A percentile compares a stretch with the other conserved stretches of the same genome.
Conservation (phyloP, 805 yeast genomes). For the Candida anglica region DNA sequence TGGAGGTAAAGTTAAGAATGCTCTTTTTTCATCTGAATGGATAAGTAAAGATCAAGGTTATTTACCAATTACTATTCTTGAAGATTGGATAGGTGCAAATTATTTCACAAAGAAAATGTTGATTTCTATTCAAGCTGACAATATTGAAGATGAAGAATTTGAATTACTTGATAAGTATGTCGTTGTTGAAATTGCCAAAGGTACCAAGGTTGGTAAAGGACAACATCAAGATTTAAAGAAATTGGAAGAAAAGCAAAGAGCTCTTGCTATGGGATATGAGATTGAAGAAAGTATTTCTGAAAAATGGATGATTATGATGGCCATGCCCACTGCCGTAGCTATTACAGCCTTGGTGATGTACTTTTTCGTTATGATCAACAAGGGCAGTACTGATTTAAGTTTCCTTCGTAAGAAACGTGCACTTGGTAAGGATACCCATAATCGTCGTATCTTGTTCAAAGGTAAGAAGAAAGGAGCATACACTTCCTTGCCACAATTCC, state of each 20-base stretch:
- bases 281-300: slow-evolving; percentile 46
- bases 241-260: slow-evolving; percentile 25
- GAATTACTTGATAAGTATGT: slow-evolving; percentile 41
- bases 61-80: slow-evolving; percentile 55
- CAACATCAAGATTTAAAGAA: slow-evolving; percentile 39
- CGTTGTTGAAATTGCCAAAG: slow-evolving; percentile 45
- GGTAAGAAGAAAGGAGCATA: slow-evolving; percentile 16
- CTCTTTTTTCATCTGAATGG: slow-evolving; percentile 77
- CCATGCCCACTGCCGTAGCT: slow-evolving; percentile 65
- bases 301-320: slow-evolving; percentile 59
- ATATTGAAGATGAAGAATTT: slow-evolving; percentile 62
- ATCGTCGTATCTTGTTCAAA: slow-evolving; percentile 25
- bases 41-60: slow-evolving; percentile 55
- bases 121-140: slow-evolving; percentile 71
- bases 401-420: slow-evolving; percentile 30
- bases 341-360: slow-evolving; percentile 62
- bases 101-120: slow-evolving; percentile 54
- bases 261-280: slow-evolving; percentile 17
- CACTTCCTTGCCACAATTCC: slow-evolving; percentile 31
- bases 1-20: slow-evolving; percentile 32
- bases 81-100: slow-evolving; percentile 54
- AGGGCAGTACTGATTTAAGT: slow-evolving; percentile 37
- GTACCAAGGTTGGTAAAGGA: slow-evolving; percentile 51
- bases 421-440: slow-evolving; percentile 22
- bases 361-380: slow-evolving; percentile 54